Percentiles rank a stretch among this genome's conserved stretches.
phyloP scores from a whole-genome alignment of 768 basidiomycete genomes.

The Fomitopsis serialis region DNA sequence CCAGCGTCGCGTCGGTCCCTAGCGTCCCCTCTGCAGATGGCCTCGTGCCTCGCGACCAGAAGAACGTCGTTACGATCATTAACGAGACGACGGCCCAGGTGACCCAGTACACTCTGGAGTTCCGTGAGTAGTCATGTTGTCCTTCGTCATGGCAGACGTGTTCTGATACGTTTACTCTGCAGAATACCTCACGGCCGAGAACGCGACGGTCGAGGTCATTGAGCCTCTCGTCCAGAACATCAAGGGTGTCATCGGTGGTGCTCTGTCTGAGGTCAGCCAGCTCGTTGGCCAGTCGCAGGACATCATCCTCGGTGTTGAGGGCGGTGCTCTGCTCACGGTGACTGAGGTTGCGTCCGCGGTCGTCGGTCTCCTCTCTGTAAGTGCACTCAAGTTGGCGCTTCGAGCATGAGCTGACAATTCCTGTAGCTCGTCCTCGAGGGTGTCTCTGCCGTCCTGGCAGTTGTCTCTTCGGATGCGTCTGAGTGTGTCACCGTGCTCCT shows the following conservation, averaged over 20 bases:
- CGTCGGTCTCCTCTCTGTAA: slow-evolving; percentile 18
- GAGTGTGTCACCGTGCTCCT: slow-evolving; percentile 17
- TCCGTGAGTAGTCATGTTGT: slow-evolving; percentile 22
- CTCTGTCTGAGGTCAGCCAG: slow-evolving; percentile 18
- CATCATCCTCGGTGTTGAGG: slow-evolving; percentile 23
- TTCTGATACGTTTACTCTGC: background rate
- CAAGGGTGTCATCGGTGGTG: slow-evolving; percentile 17
- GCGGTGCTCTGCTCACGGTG: slow-evolving; percentile 21
- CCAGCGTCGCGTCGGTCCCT: background rate
- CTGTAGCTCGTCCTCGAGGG: slow-evolving; percentile 24
- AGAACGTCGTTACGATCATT: slow-evolving; percentile 24
- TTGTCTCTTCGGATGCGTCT: slow-evolving; percentile 10
- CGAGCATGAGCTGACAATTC: background rate
- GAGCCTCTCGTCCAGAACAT: slow-evolving; percentile 19
- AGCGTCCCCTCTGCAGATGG: slow-evolving; percentile 7
- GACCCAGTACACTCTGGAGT: slow-evolving; percentile 7
- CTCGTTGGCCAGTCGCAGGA: slow-evolving; percentile 20
- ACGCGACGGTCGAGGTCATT: slow-evolving; percentile 20
- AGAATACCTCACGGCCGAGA: slow-evolving; percentile 22
- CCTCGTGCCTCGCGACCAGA: slow-evolving; percentile 11
- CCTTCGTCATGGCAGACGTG: background rate
- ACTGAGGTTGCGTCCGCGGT: slow-evolving; percentile 20
- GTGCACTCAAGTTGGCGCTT: background rate
- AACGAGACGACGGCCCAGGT: slow-evolving; percentile 12
- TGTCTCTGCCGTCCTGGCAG: slow-evolving; percentile 18